A percentile compares a stretch with the other conserved stretches of the same genome.
These are phyloP conservation scores for Xylaria nigripes DNA, from an alignment of 495 filamentous ascomycete species.

Conservation along the genomic window DNA sequence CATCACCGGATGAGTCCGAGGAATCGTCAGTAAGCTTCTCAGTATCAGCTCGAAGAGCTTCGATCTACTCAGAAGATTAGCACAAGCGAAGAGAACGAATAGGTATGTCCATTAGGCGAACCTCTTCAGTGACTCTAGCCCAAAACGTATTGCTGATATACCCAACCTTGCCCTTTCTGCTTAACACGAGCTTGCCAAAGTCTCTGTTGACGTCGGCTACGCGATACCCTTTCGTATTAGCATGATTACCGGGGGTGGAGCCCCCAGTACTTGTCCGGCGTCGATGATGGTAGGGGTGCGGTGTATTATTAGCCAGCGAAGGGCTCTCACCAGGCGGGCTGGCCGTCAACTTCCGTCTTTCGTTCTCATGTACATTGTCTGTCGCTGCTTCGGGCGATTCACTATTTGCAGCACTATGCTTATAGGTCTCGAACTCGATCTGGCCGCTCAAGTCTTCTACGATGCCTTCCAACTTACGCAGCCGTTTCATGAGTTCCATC, in stretches of 20 bases:
- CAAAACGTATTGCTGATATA: slow-evolving; percentile 88
- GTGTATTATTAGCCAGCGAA: slow-evolving; percentile 16
- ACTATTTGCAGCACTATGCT: slow-evolving; percentile 28
- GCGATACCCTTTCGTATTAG: slow-evolving; percentile 4
- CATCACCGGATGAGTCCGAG: slow-evolving; percentile 46
- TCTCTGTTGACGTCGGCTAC: slow-evolving; percentile 50
- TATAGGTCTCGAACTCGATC: slow-evolving; percentile 40
- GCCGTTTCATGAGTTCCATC: slow-evolving; percentile 65
- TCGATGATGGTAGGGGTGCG: slow-evolving; percentile 16
- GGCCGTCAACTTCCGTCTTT: slow-evolving; percentile 21
- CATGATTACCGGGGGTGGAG: slow-evolving; percentile 14
- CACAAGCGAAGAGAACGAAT: neutral
- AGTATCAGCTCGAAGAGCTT: slow-evolving; percentile 63
- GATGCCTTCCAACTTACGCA: slow-evolving; percentile 74
- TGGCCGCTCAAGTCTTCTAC: slow-evolving; percentile 59
- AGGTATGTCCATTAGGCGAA: slow-evolving; percentile 21
- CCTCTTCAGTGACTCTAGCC: slow-evolving; percentile 83
- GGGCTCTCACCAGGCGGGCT: slow-evolving; percentile 3
- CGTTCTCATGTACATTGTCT: slow-evolving; percentile 17
- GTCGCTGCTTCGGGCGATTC: slow-evolving; percentile 33
- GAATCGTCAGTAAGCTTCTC: slow-evolving; percentile 60
- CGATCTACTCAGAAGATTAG: slow-evolving; percentile 42
- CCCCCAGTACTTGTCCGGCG: slow-evolving; percentile 18
- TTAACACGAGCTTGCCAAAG: slow-evolving; percentile 76
- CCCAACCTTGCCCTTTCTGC: slow-evolving; percentile 65